A percentile compares a stretch with the other conserved stretches of the same genome.
Conservation (phyloP, 1,139 yeast genomes). For the Pichia sorboxylosa region DNA sequence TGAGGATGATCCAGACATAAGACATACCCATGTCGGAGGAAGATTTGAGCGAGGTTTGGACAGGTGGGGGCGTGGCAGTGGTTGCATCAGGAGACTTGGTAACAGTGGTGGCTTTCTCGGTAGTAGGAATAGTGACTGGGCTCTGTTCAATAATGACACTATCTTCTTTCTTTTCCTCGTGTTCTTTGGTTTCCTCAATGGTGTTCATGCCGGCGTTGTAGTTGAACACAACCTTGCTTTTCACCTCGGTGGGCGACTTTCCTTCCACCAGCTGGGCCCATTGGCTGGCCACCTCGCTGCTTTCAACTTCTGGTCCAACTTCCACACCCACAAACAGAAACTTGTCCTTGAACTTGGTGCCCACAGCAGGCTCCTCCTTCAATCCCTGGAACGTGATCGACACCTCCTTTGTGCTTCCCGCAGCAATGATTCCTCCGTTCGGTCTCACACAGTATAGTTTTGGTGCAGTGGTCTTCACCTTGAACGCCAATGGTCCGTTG, state of each 20-base stretch:
- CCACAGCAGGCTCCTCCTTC: slow-evolving; percentile 60
- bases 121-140: no score
- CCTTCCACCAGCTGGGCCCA: slow-evolving; percentile 69
- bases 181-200: slow-evolving; percentile 14
- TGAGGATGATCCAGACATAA: no score
- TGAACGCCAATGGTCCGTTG: slow-evolving; percentile 58
- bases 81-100: no score
- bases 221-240: slow-evolving; percentile 65
- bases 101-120: no score
- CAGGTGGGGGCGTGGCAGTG: neutral
- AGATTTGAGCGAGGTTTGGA: neutral
- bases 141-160: slow-evolving; percentile 15
- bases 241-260: slow-evolving; percentile 54
- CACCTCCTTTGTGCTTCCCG: slow-evolving; percentile 64
- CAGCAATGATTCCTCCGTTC: slow-evolving; percentile 69
- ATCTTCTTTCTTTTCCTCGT: slow-evolving; percentile 4
- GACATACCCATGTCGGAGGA: no score
- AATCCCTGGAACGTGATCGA: slow-evolving; percentile 80
- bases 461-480: slow-evolving; percentile 98
- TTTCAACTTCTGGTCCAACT: slow-evolving; percentile 39
- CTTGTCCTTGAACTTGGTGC: slow-evolving; percentile 79
- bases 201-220: slow-evolving; percentile 20
- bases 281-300: slow-evolving; percentile 49
- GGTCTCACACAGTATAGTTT: slow-evolving; percentile 91
- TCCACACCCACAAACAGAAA: slow-evolving; percentile 83